These are phyloP conservation scores for Yueomyces sp. DNA, from an alignment of 1,139 yeast species.

Conservation along the genomic window DNA sequence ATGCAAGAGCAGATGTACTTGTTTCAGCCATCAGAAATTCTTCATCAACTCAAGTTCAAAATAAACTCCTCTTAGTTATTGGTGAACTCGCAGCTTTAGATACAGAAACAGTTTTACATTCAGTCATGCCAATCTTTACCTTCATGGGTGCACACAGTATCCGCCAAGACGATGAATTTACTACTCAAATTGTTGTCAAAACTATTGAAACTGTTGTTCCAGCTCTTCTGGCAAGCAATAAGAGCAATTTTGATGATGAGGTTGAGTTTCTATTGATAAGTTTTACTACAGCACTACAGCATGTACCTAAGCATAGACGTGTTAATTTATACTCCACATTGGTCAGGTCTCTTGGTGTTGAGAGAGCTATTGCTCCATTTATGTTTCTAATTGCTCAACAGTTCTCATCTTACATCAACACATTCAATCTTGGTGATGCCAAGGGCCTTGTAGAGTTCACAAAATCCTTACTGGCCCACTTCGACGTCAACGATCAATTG, in stretches of 20 bases:
- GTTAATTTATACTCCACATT: conserved; percentile 71
- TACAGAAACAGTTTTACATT: conserved; percentile 85
- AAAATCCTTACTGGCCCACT: conserved; percentile 52
- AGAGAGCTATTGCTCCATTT: conserved; percentile 55
- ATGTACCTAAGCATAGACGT: conserved; percentile 93
- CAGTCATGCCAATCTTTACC: conserved; percentile 97
- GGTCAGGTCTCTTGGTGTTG: conserved; percentile 63
- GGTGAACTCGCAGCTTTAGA: conserved; percentile 80
- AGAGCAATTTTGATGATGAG: conserved; percentile 41
- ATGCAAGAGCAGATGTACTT: conserved; percentile 76
- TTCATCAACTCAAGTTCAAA: conserved; percentile 88
- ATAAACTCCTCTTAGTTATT: conserved; percentile 68
- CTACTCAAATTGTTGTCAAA: conserved; percentile 84
- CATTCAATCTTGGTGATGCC: conserved; percentile 53
- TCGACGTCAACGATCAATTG: conserved; percentile 58
- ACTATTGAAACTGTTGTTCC: conserved; percentile 87
- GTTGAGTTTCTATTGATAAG: conserved; percentile 77
- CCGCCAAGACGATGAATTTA: conserved; percentile 92
- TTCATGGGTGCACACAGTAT: conserved; percentile 98
- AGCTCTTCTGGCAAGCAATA: conserved; percentile 59
- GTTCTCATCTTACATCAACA: conserved; percentile 40
- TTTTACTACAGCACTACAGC: conserved; percentile 86
- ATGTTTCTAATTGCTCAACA: conserved; percentile 74
- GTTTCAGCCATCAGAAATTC: conserved; percentile 86
- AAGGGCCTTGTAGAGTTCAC: conserved; percentile 59